Evolutionary conservation across 345 rosid species (phyloP).

Genomic region (Lepidium didymum): DNA sequence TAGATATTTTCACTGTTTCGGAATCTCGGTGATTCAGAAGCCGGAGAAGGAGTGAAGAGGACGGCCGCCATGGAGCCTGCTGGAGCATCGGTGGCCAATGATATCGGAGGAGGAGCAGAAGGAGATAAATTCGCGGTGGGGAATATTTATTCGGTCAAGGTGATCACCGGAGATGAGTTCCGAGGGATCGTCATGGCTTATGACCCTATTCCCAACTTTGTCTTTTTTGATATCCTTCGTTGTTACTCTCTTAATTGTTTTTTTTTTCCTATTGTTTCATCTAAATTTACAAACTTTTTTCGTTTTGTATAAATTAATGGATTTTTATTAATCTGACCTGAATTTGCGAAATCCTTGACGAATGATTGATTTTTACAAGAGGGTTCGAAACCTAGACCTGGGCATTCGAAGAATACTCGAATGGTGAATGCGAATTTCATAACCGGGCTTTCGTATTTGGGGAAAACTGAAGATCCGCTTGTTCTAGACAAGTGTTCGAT

Average conservation of each 20-base stretch:
- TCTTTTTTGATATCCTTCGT: slow-evolving; percentile 87
- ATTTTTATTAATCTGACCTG: slow-evolving; percentile 16
- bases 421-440: slow-evolving; percentile 78
- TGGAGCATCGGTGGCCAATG: slow-evolving; percentile 31
- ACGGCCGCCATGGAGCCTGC: slow-evolving; percentile 37
- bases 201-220: slow-evolving; percentile 87
- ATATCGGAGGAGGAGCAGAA: slow-evolving; percentile 9
- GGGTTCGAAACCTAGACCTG: slow-evolving; percentile 49
- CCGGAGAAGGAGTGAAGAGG: slow-evolving; percentile 14
- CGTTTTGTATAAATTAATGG: neutral
- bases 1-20: neutral
- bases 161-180: slow-evolving; percentile 90
- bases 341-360: slow-evolving; percentile 35
- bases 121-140: slow-evolving; percentile 81
- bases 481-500: slow-evolving; percentile 54
- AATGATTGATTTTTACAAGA: slow-evolving; percentile 48
- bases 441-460: slow-evolving; percentile 49
- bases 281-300: neutral
- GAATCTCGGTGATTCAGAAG: slow-evolving; percentile 9
- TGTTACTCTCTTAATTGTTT: neutral
- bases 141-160: slow-evolving; percentile 74
- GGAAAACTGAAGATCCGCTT: slow-evolving; percentile 83
- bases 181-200: slow-evolving; percentile 82
- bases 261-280: neutral
- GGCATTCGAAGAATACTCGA: slow-evolving; percentile 61